These are phyloP conservation scores for Geotrichum siamense DNA, from an alignment of 1,139 yeast genomes.

Conservation along the genomic window DNA sequence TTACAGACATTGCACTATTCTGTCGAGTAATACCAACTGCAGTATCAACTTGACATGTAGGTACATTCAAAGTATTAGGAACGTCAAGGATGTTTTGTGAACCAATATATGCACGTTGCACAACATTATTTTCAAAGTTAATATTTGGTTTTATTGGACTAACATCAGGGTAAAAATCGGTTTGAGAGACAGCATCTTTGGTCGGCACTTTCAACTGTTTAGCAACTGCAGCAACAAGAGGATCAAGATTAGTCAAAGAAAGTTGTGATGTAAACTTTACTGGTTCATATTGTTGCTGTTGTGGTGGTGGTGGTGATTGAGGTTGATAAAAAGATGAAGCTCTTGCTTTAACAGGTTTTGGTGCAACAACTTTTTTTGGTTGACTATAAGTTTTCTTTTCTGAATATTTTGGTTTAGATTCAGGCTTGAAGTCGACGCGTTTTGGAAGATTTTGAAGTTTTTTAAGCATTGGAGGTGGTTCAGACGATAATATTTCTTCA, in stretches of 20 bases:
- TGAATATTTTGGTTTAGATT: background rate
- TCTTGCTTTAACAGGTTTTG: conserved; percentile 7
- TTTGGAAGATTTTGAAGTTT: conserved; percentile 13
- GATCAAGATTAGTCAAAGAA: conserved; percentile 19
- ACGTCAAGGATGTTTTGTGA: conserved; percentile 17
- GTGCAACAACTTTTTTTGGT: conserved; percentile 2
- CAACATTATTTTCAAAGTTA: conserved; percentile 12
- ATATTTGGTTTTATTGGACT: conserved; percentile 5
- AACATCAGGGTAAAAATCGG: conserved; percentile 14
- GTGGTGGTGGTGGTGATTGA: conserved; percentile 2
- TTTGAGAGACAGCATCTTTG: conserved; percentile 22
- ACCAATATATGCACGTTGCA: background rate
- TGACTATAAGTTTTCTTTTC: background rate
- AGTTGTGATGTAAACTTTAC: background rate
- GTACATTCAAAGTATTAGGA: conserved; percentile 16
- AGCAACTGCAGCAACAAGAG: conserved; percentile 21
- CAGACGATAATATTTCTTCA: conserved; percentile 44
- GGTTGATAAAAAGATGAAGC: conserved; percentile 2
- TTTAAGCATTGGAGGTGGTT: conserved; percentile 25
- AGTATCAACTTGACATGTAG: conserved; percentile 17
- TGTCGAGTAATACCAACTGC: conserved; percentile 9
- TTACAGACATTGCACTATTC: background rate
- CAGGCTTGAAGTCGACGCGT: background rate
- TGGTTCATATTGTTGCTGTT: conserved; percentile 1
- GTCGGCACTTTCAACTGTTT: conserved; percentile 16